These are phyloP conservation scores for Dactylellina drechsleri DNA, from an alignment of 2,329 filamentous ascomycete genomes.

Conservation along the genomic window DNA sequence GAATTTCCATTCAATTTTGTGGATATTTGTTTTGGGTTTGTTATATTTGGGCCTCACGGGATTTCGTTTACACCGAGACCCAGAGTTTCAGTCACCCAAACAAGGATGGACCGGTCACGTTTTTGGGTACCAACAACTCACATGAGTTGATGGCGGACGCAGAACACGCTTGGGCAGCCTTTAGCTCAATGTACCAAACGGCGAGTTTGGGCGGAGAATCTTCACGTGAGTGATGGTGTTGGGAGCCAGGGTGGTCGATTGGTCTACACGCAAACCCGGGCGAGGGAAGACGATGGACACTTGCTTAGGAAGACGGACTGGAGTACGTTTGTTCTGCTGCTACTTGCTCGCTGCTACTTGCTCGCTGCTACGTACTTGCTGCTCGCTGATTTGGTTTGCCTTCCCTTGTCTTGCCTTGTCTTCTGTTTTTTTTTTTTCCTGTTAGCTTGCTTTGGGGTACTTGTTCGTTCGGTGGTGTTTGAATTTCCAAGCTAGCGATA, in stretches of 20 bases:
- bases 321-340: conserved; percentile 24
- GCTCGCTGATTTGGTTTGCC: conserved; percentile 8
- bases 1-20: conserved; percentile 2
- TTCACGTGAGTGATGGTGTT: conserved; percentile 52
- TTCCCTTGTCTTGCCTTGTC: conserved; percentile 1
- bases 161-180: conserved; percentile 54
- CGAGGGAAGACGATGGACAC: too few relatives aligned
- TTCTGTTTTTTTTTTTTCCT: conserved; percentile 15
- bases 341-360: not conserved
- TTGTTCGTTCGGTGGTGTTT: conserved; percentile 16
- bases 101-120: conserved; percentile 55
- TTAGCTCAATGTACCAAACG: conserved; percentile 51
- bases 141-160: conserved; percentile 55
- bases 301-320: too few relatives aligned
- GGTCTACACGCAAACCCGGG: conserved; percentile 28
- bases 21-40: conserved; percentile 18
- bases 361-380: conserved; percentile 17
- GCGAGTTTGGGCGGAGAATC: conserved; percentile 48
- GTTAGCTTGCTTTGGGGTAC: conserved; percentile 18
- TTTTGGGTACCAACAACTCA: conserved; percentile 54
- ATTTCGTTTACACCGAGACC: conserved; percentile 54
- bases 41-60: conserved; percentile 52
- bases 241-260: conserved; percentile 51
- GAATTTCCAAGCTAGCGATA: conserved; percentile 3
- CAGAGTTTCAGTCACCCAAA: conserved; percentile 54